These are phyloP conservation scores for Panus rudis DNA, from an alignment of 768 basidiomycete genomes.

Conservation along the genomic window DNA sequence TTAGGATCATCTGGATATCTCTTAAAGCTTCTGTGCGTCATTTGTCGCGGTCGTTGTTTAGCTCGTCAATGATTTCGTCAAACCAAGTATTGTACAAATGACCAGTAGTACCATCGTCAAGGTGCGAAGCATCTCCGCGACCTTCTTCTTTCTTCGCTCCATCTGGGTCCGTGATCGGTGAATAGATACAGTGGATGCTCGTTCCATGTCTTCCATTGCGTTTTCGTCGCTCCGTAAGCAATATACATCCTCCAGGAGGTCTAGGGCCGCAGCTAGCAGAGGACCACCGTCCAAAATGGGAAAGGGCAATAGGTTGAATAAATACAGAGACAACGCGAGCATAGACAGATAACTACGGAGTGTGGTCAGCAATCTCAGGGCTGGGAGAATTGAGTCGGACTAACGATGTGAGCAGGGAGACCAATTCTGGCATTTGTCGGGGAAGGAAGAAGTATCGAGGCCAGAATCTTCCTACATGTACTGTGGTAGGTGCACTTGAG, in stretches of 20 bases:
- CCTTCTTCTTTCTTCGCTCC: no score
- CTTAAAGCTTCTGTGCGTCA: no score
- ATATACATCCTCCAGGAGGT: not conserved
- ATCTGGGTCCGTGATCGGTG: no score
- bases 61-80: no score
- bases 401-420: conserved; percentile 46
- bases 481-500: conserved; percentile 25
- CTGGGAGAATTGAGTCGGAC: conserved; percentile 19
- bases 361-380: not conserved
- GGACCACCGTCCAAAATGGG: conserved; percentile 65
- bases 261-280: conserved; percentile 34
- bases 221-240: no score
- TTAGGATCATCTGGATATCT: no score
- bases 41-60: no score
- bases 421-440: conserved; percentile 30
- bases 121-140: no score
- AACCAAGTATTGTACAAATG: no score
- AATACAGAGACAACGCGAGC: conserved; percentile 69
- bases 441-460: conserved; percentile 38
- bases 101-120: no score
- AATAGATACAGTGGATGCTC: no score
- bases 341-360: conserved; percentile 59
- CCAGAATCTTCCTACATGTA: conserved; percentile 42
- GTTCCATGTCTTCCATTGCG: no score
- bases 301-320: conserved; percentile 79